Evolutionary conservation across 208 protist genomes (phyloP), one percentile per base, ranked within the genome.

Genomic region (Balamuthia mandrillaris): DNA sequence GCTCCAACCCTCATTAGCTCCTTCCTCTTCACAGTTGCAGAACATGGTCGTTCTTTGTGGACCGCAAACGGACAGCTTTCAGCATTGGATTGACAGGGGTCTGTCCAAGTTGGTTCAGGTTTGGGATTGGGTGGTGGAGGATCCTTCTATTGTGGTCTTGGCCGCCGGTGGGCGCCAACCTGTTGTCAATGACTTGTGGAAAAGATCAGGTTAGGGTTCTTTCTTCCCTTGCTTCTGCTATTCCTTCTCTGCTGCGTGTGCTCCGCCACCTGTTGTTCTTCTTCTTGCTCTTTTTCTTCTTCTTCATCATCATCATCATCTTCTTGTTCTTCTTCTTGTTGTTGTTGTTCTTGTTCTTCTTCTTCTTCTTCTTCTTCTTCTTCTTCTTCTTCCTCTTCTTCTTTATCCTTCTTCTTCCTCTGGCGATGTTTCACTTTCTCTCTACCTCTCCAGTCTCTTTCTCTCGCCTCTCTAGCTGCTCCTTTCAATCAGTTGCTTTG

Each of bases 41-140:
- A n/a, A n/a, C n/a, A n/a, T n/a, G n/a, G n/a, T n/a, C n/a, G n/a
- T n/a, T n/a, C n/a, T n/a, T n/a, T n/a, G n/a, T n/a, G 68, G 68
- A 18, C 68, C 68, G 16, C 68, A 78, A 24, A 14, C 1, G 1
- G 27, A 24, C 3, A 58, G 45, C 4, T 78, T 78, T 56, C 68
- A 78, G 16, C 68, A 78, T 33, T 78, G 52, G 18, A 78, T 78
- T 21, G 68, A 78, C 47, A 42, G 68, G 29, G 68, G 68, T 1
- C 58, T 42, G 68, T 78, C 68, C 41, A 78, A 78, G 16, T 14
- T 78, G 24, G 41, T 78, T 14, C 68, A 78, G 27, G 68, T 51
- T 39, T 82, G 49, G 51, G 56, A n/a, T n/a, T n/a, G n/a, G n/a
- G n/a, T n/a, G n/a, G n/a, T n/a, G n/a, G n/a, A n/a, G n/a, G n/a